Percentiles rank a stretch among this genome's conserved stretches.
These are phyloP conservation scores for Neofusicoccum kwambonambiense DNA, from an alignment of 2,329 filamentous ascomycete species.

Conservation along the genomic window DNA sequence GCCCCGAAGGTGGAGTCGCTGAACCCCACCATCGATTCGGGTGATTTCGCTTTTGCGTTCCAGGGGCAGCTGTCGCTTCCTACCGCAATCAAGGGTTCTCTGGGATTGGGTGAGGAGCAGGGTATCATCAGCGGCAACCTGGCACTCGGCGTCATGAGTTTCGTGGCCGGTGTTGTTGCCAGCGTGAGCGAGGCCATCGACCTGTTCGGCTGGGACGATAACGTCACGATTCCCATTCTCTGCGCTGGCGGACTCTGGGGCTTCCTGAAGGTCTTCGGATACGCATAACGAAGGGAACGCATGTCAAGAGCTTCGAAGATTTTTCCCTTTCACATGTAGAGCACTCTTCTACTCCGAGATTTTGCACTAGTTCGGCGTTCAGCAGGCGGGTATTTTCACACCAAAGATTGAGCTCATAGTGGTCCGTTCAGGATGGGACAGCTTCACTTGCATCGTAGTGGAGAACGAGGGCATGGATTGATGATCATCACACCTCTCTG, in stretches of 20 bases:
- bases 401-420: background rate
- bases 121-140: conserved; percentile 66
- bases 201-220: conserved; percentile 93
- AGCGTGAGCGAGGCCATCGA: conserved; percentile 88
- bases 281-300: background rate
- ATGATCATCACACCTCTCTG: conserved; percentile 3
- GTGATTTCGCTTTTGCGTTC: conserved; percentile 72
- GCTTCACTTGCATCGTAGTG: background rate
- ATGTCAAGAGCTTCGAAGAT: too few species aligned
- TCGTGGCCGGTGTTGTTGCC: conserved; percentile 86
- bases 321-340: background rate
- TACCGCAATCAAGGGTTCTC: conserved; percentile 51
- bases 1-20: conserved; percentile 53
- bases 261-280: conserved; percentile 82
- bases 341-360: background rate
- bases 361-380: background rate
- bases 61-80: conserved; percentile 74
- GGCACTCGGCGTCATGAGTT: conserved; percentile 76
- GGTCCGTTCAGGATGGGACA: background rate
- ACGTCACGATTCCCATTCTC: conserved; percentile 90
- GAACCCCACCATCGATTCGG: conserved; percentile 34
- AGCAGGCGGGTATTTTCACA: background rate
- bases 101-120: conserved; percentile 61
- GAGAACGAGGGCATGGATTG: background rate
- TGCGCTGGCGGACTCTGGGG: conserved; percentile 87